phyloP scores from a whole-genome alignment of 352 stramenopile genomes.

The Phytophthora pluvialis region DNA sequence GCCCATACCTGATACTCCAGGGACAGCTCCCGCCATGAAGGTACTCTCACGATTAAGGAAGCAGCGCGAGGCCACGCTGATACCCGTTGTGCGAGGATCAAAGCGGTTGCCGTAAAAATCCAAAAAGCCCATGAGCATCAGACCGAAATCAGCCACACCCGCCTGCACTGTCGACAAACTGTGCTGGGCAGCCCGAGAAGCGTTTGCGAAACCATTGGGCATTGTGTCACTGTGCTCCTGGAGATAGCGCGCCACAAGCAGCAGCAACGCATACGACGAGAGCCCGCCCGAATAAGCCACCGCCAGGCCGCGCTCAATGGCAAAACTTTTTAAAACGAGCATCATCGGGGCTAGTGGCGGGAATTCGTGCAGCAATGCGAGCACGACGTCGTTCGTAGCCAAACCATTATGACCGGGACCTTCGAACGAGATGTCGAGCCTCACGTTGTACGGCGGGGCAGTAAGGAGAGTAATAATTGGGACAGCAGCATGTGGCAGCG shows the following conservation, averaged over 20 bases:
- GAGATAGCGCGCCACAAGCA: slow-evolving; percentile 96
- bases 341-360: slow-evolving; percentile 95
- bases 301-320: slow-evolving; percentile 93
- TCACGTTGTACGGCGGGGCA: slow-evolving; percentile 76
- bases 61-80: slow-evolving; percentile 84
- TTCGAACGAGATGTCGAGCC: slow-evolving; percentile 98
- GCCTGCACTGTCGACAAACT: slow-evolving; percentile 68
- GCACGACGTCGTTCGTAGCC: slow-evolving; percentile 94
- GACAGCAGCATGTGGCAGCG: slow-evolving; percentile 96
- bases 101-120: slow-evolving; percentile 98
- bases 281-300: slow-evolving; percentile 97
- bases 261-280: slow-evolving; percentile 95
- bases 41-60: slow-evolving; percentile 85
- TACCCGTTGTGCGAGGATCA: slow-evolving; percentile 90
- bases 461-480: slow-evolving; percentile 97
- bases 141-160: slow-evolving; percentile 89
- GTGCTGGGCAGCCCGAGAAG: slow-evolving; percentile 61
- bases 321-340: slow-evolving; percentile 96
- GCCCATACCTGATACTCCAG: slow-evolving; percentile 22
- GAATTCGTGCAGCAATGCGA: slow-evolving; percentile 93
- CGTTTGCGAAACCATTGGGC: slow-evolving; percentile 68
- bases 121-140: slow-evolving; percentile 96
- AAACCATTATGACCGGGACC: slow-evolving; percentile 95
- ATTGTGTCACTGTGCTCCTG: slow-evolving; percentile 83
- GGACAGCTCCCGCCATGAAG: slow-evolving; percentile 32